These are phyloP conservation scores for Aspergillus sp. DNA, from an alignment of 2,329 filamentous ascomycete genomes.

Conservation along the genomic window DNA sequence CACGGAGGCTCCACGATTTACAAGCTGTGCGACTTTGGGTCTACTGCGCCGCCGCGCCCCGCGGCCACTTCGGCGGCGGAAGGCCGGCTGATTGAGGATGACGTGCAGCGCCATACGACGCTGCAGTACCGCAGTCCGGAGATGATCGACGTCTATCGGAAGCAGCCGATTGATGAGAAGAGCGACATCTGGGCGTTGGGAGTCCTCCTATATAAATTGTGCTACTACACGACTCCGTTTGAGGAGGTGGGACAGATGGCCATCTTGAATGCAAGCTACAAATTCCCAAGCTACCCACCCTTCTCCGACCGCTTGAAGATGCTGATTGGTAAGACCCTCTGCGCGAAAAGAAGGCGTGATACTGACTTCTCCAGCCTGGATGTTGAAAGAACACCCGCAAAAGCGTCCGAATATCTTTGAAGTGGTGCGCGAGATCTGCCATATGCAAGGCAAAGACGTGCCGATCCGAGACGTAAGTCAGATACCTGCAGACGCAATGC, in stretches of 20 bases:
- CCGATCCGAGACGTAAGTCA: conserved; percentile 81
- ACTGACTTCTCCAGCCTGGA: conserved; percentile 60
- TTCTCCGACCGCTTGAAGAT: conserved; percentile 90
- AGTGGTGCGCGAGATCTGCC: conserved; percentile 80
- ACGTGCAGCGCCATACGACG: conserved; percentile 95
- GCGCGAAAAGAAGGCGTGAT: not conserved
- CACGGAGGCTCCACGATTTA: conserved; percentile 70
- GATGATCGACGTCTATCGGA: conserved; percentile 98
- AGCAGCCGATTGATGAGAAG: conserved; percentile 96
- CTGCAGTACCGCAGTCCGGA: conserved; percentile 97
- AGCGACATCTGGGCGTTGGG: conserved; percentile 98
- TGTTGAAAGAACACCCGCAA: conserved; percentile 82
- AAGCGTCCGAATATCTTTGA: conserved; percentile 91
- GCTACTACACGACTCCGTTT: conserved; percentile 98
- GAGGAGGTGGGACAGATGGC: conserved; percentile 97
- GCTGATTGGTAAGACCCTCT: conserved; percentile 70
- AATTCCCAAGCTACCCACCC: conserved; percentile 80
- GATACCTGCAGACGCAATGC: conserved; percentile 13
- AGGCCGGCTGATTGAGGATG: conserved; percentile 90
- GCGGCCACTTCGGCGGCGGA: conserved; percentile 85
- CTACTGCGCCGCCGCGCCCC: conserved; percentile 77
- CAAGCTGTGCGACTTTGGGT: conserved; percentile 98
- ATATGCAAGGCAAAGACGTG: conserved; percentile 82
- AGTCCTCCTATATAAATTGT: conserved; percentile 94
- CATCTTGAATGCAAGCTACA: conserved; percentile 93